Base-by-base conservation (phyloP, 2,329 filamentous ascomycete genomes). In the Hypomyces rosellus region DNA sequence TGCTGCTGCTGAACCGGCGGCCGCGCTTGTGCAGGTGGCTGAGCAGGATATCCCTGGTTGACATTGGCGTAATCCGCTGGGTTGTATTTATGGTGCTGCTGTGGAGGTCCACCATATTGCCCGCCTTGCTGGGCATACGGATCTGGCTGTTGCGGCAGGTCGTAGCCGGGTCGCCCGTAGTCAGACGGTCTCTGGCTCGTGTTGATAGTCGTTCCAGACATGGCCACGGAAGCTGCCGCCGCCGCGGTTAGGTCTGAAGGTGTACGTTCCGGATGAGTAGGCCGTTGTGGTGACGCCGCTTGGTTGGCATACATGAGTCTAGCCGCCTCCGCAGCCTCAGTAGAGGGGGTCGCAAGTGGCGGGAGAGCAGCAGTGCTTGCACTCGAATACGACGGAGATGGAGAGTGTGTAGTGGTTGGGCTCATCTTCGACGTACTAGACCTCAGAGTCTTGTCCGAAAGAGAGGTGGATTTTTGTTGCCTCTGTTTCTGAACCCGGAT, bases 401-500 rank as follows among this genome's bases (percentile, higher is more conserved):
- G 60, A 8, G 64, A 63, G 53, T 64, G 63, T 62, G 68, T 53
- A 62, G 69, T 54, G 8, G 69, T 68, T 13, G 74, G 70, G 36
- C 73, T 74, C 45, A 68, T 68, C 59, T 76, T 80, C 50, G 67
- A 71, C 48, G 70, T 58, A 45, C 67, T 60, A 25, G 78, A 73
- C 48, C 89, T 78, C 54, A 92, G 71, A 3, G 85, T 89, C 61
- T 80, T 79, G 45, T 82, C 81, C 53, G 77, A 80, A 68, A 92
- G 74, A 41, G 71, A 79, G 1, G 75, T 70, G 0, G 69, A 71
- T 66, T 82, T 80, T 47, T 75, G 75, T 69, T 86, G 76, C 45
- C 74, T 70, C 52, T 84, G 82, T 71, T 91, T 95, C 53, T 87
- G 85, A 45, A 83, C 84, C 63, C 89, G 82, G 59, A 96, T 88